These are phyloP conservation scores for Fusarium siculi DNA, from an alignment of 2,329 filamentous ascomycete species.

Conservation along the genomic window DNA sequence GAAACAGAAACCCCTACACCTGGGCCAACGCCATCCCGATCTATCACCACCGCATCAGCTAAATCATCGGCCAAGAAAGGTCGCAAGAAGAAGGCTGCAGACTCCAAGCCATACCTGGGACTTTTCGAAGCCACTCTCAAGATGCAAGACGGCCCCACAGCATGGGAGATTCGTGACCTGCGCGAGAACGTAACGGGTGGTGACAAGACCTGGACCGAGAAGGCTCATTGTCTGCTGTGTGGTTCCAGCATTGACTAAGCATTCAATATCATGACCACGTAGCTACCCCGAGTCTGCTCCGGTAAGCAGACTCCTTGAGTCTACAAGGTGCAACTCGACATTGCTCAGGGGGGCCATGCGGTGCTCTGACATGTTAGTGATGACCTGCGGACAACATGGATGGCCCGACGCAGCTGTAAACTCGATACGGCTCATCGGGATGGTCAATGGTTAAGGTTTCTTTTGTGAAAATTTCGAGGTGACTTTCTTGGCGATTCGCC, in stretches of 20 bases:
- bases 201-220: constrained; percentile 64
- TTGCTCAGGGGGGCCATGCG: neutral
- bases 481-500: constrained; percentile 40
- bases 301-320: constrained; percentile 18
- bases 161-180: constrained; percentile 64
- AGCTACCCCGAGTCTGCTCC: constrained; percentile 5
- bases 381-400: neutral
- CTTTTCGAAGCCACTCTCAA: constrained; percentile 62
- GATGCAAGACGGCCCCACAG: constrained; percentile 59
- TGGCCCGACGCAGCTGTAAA: neutral
- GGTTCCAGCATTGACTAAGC: constrained; percentile 57
- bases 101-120: constrained; percentile 60
- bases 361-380: constrained; percentile 3
- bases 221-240: constrained; percentile 61
- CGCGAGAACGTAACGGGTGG: constrained; percentile 59
- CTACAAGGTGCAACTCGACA: constrained; percentile 8
- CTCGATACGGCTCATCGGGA: constrained; percentile 9
- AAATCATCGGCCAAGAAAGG: constrained; percentile 49
- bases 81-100: constrained; percentile 53
- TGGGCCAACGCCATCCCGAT: constrained; percentile 43
- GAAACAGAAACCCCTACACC: constrained; percentile 48
- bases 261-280: neutral
- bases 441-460: constrained; percentile 25
- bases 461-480: constrained; percentile 37
- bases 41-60: constrained; percentile 33